A percentile compares a stretch with the other conserved stretches of the same genome.
Conservation (phyloP, 2,329 filamentous ascomycete genomes). For the Truncatella angustata region DNA sequence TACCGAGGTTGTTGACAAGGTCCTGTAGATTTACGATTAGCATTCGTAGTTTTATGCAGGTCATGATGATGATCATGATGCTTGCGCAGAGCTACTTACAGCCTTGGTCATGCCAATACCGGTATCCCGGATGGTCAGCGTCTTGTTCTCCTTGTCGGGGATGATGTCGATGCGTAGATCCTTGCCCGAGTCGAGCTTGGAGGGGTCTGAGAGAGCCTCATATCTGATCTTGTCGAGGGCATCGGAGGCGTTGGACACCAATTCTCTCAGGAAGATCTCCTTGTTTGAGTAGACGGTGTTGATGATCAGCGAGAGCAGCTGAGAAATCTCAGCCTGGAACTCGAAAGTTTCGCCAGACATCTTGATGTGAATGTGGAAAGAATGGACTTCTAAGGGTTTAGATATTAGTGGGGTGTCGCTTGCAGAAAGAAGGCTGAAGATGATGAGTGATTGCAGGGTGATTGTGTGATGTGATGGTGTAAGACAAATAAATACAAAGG, state of each 20-base stretch:
- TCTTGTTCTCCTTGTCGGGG: constrained; percentile 96
- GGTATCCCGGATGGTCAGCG: constrained; percentile 92
- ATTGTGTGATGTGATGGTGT: neutral
- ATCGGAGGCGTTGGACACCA: constrained; percentile 98
- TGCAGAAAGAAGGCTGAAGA: neutral
- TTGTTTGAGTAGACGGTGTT: constrained; percentile 99
- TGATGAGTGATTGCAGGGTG: neutral
- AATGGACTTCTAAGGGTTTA: constrained; percentile 12
- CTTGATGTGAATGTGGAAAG: constrained; percentile 40
- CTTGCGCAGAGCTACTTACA: constrained; percentile 69
- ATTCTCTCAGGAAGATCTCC: constrained; percentile 98
- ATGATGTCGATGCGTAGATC: constrained; percentile 99
- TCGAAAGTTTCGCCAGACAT: constrained; percentile 99
- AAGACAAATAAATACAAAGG: too few species aligned
- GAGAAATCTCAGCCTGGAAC: constrained; percentile 99
- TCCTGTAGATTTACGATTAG: constrained; percentile 59
- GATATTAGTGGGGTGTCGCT: neutral
- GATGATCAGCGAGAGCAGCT: constrained; percentile 99
- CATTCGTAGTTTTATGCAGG: constrained; percentile 3
- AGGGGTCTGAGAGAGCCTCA: constrained; percentile 94
- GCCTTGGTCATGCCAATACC: constrained; percentile 99
- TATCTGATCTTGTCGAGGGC: constrained; percentile 99
- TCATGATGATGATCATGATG: neutral
- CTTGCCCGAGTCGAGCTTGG: constrained; percentile 96
- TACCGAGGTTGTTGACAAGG: constrained; percentile 99